Conservation (phyloP, 495 filamentous ascomycete species). For the Alectoria sarmentosa region DNA sequence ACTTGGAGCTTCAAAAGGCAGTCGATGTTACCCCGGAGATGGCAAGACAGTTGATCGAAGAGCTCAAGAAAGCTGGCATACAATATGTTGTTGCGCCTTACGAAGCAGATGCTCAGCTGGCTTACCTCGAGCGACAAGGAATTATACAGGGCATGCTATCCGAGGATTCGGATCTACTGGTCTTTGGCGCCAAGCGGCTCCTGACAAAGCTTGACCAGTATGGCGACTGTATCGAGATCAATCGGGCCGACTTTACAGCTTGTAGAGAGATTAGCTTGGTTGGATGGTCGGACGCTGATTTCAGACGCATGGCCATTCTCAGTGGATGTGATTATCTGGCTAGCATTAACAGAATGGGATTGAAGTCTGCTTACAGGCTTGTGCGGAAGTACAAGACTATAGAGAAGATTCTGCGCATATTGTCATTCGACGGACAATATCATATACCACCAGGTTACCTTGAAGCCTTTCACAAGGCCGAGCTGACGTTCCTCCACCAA, state of each 20-base stretch:
- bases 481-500: constrained; percentile 88
- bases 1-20: constrained; percentile 86
- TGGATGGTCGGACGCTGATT: constrained; percentile 87
- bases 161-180: constrained; percentile 93
- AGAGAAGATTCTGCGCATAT: constrained; percentile 70
- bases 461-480: constrained; percentile 70
- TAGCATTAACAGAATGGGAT: constrained; percentile 73
- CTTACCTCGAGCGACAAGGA: constrained; percentile 82
- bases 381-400: constrained; percentile 83
- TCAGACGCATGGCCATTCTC: constrained; percentile 91
- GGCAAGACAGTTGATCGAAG: constrained; percentile 87
- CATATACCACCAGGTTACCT: constrained; percentile 73
- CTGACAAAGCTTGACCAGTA: constrained; percentile 92
- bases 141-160: constrained; percentile 82
- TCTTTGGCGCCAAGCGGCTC: constrained; percentile 85
- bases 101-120: constrained; percentile 94
- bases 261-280: constrained; percentile 82
- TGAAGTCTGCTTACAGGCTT: constrained; percentile 88
- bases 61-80: constrained; percentile 70
- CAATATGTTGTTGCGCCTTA: constrained; percentile 94
- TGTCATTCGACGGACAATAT: constrained; percentile 82
- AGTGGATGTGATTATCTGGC: constrained; percentile 97
- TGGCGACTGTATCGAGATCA: constrained; percentile 88
- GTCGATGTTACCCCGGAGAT: constrained; percentile 95
- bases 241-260: constrained; percentile 75